Conservation (phyloP, 75 land plant genomes). For the Pinus tabuliformis region DNA sequence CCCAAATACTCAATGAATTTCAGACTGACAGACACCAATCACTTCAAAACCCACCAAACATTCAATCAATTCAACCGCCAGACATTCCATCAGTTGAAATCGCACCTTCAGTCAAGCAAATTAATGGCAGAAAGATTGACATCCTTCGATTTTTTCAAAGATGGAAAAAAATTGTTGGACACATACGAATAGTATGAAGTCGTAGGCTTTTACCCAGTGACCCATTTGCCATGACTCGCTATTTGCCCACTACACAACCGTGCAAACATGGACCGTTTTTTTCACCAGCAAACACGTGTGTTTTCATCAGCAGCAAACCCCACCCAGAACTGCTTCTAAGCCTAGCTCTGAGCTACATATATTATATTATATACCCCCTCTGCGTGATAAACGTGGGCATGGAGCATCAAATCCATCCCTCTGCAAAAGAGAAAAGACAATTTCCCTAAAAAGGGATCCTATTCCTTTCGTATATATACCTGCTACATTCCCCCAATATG, state of each 20-base stretch:
- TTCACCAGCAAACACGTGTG: too few species aligned
- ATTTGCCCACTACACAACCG: not conserved
- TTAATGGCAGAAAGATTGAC: not conserved
- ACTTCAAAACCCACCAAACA: not conserved
- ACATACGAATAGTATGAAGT: slow-evolving; percentile 10
- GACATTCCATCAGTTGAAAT: not conserved
- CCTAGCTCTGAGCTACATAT: too few species aligned
- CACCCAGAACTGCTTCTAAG: too few species aligned
- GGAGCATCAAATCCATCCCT: too few species aligned
- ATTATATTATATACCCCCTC: too few species aligned
- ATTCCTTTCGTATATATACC: too few species aligned
- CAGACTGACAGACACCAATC: not conserved
- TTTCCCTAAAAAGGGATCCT: too few species aligned
- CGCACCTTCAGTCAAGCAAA: not conserved
- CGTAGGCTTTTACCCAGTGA: slow-evolving; percentile 7
- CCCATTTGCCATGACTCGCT: slow-evolving; percentile 4
- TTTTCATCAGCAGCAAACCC: too few species aligned
- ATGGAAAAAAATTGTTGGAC: not conserved
- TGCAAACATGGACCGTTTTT: not conserved
- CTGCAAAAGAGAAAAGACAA: too few species aligned
- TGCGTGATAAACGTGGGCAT: too few species aligned
- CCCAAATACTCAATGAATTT: not conserved
- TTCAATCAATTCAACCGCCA: not conserved
- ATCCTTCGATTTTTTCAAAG: not conserved
- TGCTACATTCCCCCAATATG: too few species aligned